phyloP scores from a whole-genome alignment of 2,329 filamentous ascomycete genomes.

The Trichoderma pleuroti region DNA sequence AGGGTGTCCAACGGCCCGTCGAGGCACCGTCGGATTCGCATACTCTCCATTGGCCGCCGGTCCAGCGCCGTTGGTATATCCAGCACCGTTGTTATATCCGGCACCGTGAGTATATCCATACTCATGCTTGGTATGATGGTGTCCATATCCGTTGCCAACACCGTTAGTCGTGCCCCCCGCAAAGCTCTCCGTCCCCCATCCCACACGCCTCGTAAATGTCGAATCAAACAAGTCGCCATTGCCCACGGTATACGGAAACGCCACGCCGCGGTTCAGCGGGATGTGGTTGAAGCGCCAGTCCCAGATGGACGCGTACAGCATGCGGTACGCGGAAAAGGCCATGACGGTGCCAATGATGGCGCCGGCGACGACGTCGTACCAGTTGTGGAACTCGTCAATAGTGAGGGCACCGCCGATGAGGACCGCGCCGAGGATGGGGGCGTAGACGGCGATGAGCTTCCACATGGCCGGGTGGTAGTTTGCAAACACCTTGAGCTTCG shows the following conservation, averaged over 20 bases:
- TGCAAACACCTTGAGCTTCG: conserved; percentile 71
- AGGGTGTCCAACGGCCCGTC: conserved; percentile 20
- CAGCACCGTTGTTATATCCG: conserved; percentile 2
- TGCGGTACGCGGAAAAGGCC: conserved; percentile 63
- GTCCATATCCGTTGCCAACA: background rate
- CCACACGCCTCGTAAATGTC: conserved; percentile 56
- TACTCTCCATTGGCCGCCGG: conserved; percentile 16
- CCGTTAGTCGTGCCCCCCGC: background rate
- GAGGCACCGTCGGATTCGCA: conserved; percentile 18
- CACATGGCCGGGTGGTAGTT: conserved; percentile 72
- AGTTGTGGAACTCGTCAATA: conserved; percentile 72
- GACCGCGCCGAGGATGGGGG: conserved; percentile 63
- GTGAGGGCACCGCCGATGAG: conserved; percentile 67
- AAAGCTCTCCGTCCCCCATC: conserved; percentile 47
- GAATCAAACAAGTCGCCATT: conserved; percentile 49
- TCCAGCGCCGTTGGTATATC: conserved; percentile 9
- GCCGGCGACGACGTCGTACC: conserved; percentile 69
- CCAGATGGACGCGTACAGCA: conserved; percentile 65
- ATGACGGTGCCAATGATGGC: conserved; percentile 62
- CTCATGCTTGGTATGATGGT: background rate
- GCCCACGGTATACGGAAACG: conserved; percentile 49
- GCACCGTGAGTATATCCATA: conserved; percentile 6
- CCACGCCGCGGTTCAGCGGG: conserved; percentile 55
- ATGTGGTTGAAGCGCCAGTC: conserved; percentile 65
- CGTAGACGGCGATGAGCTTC: conserved; percentile 64